Evolutionary conservation across 441 rosid species (phyloP), one percentile per base, ranked within the genome.

Genomic region (Bruguiera hainesii): DNA sequence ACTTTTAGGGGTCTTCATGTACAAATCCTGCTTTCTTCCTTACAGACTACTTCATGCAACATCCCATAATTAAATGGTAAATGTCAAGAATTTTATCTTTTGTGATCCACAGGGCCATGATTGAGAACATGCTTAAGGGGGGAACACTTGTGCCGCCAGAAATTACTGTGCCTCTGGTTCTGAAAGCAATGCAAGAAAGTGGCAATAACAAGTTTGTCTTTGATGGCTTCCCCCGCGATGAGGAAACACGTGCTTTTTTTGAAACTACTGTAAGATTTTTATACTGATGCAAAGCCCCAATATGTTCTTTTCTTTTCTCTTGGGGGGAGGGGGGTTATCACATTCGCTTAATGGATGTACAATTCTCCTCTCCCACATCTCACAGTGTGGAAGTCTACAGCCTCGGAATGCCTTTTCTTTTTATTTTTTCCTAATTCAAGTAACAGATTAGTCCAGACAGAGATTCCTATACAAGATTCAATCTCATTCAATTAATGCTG

Each of bases 191-290:
- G 67, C 68, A 70, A 26, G 83, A 80, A 64, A 79, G 69, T 66
- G 80, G 75, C 3, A 88, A 87, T 26, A 80, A 80, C 65, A 90
- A 83, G 71, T 87, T 89, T 65, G 83, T 89, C n/a, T 85, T 90
- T 48, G 93, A 90, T 82, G 96, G 93, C 11, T 90, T 90, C 65
- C 96, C 96, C 74, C 84, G 90, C 6, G 89, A 90, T 33, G 89
- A 88, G 79, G 92, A 85, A 61, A 90, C 85, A 49, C 86, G 87
- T 33, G 80, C 83, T 1, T 87, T 82, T 51, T 88, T 90, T 63
- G 92, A 90, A 77, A 72, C 50, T 69, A 84, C 77, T 63, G 94
- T 88, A 81, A 85, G 96, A 1, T 23, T 23, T 55, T 55, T 26
- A 16, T 61, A 63, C 48, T 13, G 4, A 11, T 11, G 1, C 18